A percentile compares a stretch with the other conserved stretches of the same genome.
Evolutionary conservation across 805 yeast species (phyloP).

Genomic region (Candida caryicola): DNA sequence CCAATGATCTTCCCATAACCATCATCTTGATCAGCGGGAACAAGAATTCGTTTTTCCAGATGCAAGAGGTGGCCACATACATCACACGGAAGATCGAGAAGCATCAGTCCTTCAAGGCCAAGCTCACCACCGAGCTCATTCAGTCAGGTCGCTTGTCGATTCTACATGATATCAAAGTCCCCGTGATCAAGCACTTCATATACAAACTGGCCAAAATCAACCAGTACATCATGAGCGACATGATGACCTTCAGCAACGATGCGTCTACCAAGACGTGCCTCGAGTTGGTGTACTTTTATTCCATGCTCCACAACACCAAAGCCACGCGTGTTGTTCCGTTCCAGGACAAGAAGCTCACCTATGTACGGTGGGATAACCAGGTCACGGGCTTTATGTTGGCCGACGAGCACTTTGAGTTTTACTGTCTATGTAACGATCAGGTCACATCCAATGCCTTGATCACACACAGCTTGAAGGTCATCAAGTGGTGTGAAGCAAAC

Average conservation of each 20-base stretch:
- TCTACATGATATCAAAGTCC: slow-evolving; percentile 20
- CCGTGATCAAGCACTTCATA: slow-evolving; percentile 70
- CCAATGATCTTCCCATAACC: slow-evolving; percentile 27
- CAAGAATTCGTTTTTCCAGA: slow-evolving; percentile 73
- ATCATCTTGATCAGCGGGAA: slow-evolving; percentile 61
- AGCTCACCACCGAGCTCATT: slow-evolving; percentile 24
- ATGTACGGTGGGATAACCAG: slow-evolving; percentile 18
- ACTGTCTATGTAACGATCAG: slow-evolving; percentile 41
- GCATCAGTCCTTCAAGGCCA: slow-evolving; percentile 17
- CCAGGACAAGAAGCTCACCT: slow-evolving; percentile 42
- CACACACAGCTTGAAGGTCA: slow-evolving; percentile 58
- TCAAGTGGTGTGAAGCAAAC: slow-evolving; percentile 73
- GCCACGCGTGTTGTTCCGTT: slow-evolving; percentile 22
- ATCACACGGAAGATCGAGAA: slow-evolving; percentile 39
- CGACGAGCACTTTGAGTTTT: slow-evolving; percentile 33
- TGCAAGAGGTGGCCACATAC: slow-evolving; percentile 58
- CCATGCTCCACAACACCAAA: slow-evolving; percentile 24
- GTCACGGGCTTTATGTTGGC: slow-evolving; percentile 39
- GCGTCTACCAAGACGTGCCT: slow-evolving; percentile 24
- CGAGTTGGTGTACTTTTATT: slow-evolving; percentile 38
- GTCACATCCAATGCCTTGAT: slow-evolving; percentile 57
- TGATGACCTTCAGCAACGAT: slow-evolving; percentile 16
- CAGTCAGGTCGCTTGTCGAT: slow-evolving; percentile 17
- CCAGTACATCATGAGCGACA: slow-evolving; percentile 56
- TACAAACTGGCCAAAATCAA: slow-evolving; percentile 69